Percentiles rank a stretch among this genome's conserved stretches.
These are phyloP conservation scores for Colletotrichum echinochloae DNA, from an alignment of 2,329 filamentous ascomycete genomes.

Conservation along the genomic window DNA sequence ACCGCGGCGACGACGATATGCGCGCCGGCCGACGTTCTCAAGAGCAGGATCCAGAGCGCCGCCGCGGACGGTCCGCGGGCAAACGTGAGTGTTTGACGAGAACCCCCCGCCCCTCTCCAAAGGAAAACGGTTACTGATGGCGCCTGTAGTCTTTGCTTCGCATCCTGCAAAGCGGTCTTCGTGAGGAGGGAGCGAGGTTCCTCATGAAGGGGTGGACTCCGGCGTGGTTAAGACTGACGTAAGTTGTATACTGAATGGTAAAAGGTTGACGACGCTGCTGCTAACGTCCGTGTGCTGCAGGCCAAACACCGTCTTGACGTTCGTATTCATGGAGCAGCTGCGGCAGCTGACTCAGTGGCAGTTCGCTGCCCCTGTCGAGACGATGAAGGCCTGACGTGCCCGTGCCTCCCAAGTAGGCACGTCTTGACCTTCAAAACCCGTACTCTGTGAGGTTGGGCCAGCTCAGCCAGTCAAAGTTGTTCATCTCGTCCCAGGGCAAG, in stretches of 20 bases:
- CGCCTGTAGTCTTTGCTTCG: constrained; percentile 48
- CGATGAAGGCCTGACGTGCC: constrained; percentile 30
- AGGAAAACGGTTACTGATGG: not conserved
- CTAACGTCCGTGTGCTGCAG: constrained; percentile 44
- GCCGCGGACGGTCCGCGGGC: constrained; percentile 37
- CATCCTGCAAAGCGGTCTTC: constrained; percentile 50
- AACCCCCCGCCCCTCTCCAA: not conserved
- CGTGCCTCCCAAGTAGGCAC: constrained; percentile 8
- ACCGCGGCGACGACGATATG: constrained; percentile 60
- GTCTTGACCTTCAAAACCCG: constrained; percentile 44
- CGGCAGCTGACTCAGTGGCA: constrained; percentile 47
- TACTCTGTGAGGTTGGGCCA: constrained; percentile 59
- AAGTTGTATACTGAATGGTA: constrained; percentile 40
- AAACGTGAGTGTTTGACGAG: constrained; percentile 35
- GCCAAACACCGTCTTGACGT: constrained; percentile 59
- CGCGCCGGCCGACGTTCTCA: constrained; percentile 58
- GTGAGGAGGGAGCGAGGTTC: constrained; percentile 55
- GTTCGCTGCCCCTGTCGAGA: constrained; percentile 29
- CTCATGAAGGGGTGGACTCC: constrained; percentile 61
- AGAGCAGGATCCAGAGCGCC: constrained; percentile 56
- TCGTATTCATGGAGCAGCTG: constrained; percentile 60
- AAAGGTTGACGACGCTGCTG: not conserved
- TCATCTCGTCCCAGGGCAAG: constrained; percentile 70
- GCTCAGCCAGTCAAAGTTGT: constrained; percentile 68
- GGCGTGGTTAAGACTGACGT: constrained; percentile 59